These are phyloP conservation scores for Macrotyloma uniflorum DNA, from an alignment of 306 rosid species.

Conservation along the genomic window DNA sequence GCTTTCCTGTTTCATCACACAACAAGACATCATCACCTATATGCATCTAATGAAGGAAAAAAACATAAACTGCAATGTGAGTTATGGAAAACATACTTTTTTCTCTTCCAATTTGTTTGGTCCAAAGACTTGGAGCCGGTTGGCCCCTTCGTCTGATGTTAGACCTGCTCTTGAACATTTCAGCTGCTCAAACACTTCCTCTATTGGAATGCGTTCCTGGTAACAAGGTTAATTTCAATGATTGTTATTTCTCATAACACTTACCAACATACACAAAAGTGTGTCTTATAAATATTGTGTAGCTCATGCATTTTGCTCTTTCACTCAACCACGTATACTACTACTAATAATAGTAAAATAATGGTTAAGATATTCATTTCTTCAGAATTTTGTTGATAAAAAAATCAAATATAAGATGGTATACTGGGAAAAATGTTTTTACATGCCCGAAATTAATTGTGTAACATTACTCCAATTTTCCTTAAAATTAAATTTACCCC, in stretches of 20 bases:
- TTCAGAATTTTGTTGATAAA: neutral
- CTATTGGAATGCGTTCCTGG: conserved; percentile 82
- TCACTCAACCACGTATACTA: neutral
- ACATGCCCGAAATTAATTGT: neutral
- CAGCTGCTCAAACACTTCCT: conserved; percentile 89
- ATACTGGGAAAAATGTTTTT: neutral
- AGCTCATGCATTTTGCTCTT: neutral
- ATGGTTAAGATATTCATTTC: neutral
- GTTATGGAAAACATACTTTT: conserved; percentile 45
- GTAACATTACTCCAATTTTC: neutral
- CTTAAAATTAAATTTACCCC: neutral
- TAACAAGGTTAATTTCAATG: neutral
- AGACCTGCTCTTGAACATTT: conserved; percentile 88
- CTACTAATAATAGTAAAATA: neutral
- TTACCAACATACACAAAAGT: neutral
- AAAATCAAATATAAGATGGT: neutral
- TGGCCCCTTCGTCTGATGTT: conserved; percentile 78
- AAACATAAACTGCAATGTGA: neutral
- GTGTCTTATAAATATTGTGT: neutral
- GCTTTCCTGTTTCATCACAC: conserved; percentile 71
- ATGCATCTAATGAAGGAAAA: neutral
- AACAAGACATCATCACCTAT: neutral
- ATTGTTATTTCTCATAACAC: neutral
- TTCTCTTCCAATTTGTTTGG: conserved; percentile 98
- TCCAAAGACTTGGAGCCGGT: conserved; percentile 86